Conservation (phyloP, 1,284 basidiomycete genomes). For the Cystobasidium pallidum region DNA sequence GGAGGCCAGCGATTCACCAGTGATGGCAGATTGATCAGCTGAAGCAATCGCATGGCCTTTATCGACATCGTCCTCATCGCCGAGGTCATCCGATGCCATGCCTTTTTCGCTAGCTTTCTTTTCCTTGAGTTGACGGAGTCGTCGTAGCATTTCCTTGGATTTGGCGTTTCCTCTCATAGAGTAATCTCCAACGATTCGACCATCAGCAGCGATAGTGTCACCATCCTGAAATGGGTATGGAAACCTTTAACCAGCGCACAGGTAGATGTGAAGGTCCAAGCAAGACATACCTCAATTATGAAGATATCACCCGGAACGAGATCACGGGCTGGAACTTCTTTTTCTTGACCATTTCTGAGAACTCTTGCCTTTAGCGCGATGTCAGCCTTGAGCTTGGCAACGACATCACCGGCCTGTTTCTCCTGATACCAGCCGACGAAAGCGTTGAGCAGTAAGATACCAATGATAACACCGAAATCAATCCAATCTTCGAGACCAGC, state of each 20-base stretch:
- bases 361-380: constrained; percentile 62
- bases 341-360: constrained; percentile 61
- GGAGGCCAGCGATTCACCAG: constrained; percentile 61
- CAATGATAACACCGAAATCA: constrained; percentile 64
- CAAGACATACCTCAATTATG: constrained; percentile 51
- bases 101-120: constrained; percentile 45
- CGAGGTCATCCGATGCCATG: constrained; percentile 53
- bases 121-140: constrained; percentile 54
- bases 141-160: constrained; percentile 54
- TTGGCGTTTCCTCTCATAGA: constrained; percentile 58
- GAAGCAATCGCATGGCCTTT: constrained; percentile 62
- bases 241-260: not conserved
- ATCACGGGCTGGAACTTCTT: constrained; percentile 63
- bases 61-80: constrained; percentile 57
- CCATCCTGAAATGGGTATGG: constrained; percentile 59
- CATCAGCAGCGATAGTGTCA: constrained; percentile 63
- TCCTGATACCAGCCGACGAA: constrained; percentile 66
- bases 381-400: constrained; percentile 64
- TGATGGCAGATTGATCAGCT: constrained; percentile 58
- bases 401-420: constrained; percentile 62
- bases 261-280: not conserved
- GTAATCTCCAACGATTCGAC: constrained; percentile 61
- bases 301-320: constrained; percentile 64
- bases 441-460: constrained; percentile 59
- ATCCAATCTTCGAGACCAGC: constrained; percentile 58